Evolutionary conservation across 768 basidiomycete species (phyloP).

Genomic region (Mycena capillaripes): DNA sequence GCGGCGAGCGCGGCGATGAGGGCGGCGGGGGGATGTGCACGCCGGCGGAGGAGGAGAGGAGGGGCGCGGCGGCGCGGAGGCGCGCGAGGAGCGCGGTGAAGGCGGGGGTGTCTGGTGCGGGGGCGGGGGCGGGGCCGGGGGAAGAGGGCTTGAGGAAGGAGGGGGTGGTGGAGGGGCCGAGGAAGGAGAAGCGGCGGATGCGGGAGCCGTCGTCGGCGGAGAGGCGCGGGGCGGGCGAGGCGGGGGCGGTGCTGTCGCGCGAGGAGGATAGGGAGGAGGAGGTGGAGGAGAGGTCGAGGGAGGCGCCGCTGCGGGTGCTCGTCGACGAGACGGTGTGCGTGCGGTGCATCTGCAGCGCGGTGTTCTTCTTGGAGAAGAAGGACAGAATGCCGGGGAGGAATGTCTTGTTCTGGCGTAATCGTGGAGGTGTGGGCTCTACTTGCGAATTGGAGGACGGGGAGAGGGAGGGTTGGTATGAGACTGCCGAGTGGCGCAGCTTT

Average conservation of each 20-base stretch:
- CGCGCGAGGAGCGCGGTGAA: conserved; percentile 57
- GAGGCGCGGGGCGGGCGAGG: conserved; percentile 38
- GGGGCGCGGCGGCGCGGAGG: conserved; percentile 53
- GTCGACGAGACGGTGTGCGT: conserved; percentile 30
- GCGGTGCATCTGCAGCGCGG: conserved; percentile 37
- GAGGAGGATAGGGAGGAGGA: conserved; percentile 17
- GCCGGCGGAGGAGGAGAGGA: conserved; percentile 69
- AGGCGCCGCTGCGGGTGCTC: conserved; percentile 48
- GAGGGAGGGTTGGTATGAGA: conserved; percentile 34
- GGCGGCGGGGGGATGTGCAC: conserved; percentile 62
- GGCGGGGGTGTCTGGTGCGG: conserved; percentile 36
- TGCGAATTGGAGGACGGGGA: conserved; percentile 39
- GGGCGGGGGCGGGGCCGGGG: conserved; percentile 18
- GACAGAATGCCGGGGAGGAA: conserved; percentile 58
- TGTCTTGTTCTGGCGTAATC: conserved; percentile 39
- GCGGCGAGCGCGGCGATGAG: conserved; percentile 65
- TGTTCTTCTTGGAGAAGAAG: conserved; percentile 54
- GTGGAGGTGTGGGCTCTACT: not conserved
- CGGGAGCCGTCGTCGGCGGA: conserved; percentile 47
- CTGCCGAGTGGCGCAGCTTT: conserved; percentile 36
- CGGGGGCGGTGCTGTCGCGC: conserved; percentile 30
- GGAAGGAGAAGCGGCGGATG: conserved; percentile 56
- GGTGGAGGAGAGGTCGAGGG: conserved; percentile 53
- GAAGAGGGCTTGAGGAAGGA: conserved; percentile 31
- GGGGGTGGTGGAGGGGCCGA: conserved; percentile 43